phyloP scores from a whole-genome alignment of 2,329 filamentous ascomycete species.

The Paecilomyces niveus region DNA sequence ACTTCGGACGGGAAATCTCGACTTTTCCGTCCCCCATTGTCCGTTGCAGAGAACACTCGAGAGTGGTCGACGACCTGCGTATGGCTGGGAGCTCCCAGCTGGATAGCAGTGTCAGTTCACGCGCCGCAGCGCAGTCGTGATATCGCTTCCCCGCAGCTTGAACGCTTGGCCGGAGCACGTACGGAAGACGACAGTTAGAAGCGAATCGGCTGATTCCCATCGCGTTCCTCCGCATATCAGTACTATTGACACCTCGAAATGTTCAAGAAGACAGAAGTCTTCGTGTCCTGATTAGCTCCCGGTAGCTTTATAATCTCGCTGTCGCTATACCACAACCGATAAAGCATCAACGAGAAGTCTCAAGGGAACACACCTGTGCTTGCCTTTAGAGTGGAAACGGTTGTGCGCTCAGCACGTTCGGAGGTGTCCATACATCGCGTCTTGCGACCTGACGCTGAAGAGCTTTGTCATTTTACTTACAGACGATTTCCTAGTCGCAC shows the following conservation, averaged over 20 bases:
- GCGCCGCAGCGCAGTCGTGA: neutral
- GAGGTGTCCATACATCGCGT: neutral
- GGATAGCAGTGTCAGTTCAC: neutral
- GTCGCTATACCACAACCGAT: constrained; percentile 10
- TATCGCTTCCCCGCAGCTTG: neutral
- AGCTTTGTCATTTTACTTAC: constrained; percentile 4
- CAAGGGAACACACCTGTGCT: constrained; percentile 17
- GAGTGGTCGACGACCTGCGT: neutral
- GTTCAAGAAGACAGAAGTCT: constrained; percentile 18
- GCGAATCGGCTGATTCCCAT: neutral
- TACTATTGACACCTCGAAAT: constrained; percentile 14
- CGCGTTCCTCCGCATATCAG: neutral
- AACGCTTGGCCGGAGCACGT: neutral
- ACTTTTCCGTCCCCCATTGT: neutral
- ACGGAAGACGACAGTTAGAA: neutral
- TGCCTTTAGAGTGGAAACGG: constrained; percentile 12
- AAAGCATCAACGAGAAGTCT: neutral
- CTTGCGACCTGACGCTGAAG: neutral
- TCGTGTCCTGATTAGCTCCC: constrained; percentile 25
- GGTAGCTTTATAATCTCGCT: constrained; percentile 16
- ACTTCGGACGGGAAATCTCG: neutral
- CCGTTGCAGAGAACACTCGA: neutral
- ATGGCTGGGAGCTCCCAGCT: constrained; percentile 1
- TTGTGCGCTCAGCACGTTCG: neutral
- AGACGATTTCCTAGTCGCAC: constrained; percentile 4